Conservation (phyloP, 768 basidiomycete species). For the Suillus americanus region DNA sequence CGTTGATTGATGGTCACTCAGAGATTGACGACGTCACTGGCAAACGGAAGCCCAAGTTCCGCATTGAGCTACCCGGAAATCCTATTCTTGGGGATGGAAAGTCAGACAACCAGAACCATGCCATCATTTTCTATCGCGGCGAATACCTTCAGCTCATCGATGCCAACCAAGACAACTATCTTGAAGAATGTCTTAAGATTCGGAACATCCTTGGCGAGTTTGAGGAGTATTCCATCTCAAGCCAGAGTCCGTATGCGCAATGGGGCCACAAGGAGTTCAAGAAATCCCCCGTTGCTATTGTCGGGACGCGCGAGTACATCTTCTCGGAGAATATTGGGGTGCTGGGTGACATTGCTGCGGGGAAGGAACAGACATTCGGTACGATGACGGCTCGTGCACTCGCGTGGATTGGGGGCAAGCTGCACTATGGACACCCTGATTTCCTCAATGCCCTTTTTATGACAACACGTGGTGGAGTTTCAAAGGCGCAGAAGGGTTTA, state of each 20-base stretch:
- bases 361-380: conserved; percentile 99
- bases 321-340: conserved; percentile 99
- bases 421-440: conserved; percentile 99
- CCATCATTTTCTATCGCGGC: conserved; percentile 98
- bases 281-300: conserved; percentile 91
- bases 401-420: conserved; percentile 97
- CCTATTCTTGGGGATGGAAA: conserved; percentile 99
- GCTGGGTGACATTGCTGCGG: conserved; percentile 97
- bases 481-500: conserved; percentile 98
- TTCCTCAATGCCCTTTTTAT: conserved; percentile 98
- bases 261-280: conserved; percentile 94
- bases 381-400: conserved; percentile 94
- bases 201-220: conserved; percentile 97
- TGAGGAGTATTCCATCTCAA: conserved; percentile 88
- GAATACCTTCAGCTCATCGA: conserved; percentile 99
- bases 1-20: conserved; percentile 96
- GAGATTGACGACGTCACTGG: conserved; percentile 88
- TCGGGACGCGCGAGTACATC: conserved; percentile 98
- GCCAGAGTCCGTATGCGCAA: conserved; percentile 93
- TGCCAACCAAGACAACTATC: conserved; percentile 99
- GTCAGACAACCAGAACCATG: conserved; percentile 99
- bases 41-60: conserved; percentile 94
- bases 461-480: conserved; percentile 97
- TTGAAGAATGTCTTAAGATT: conserved; percentile 99
- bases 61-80: conserved; percentile 95